Evolutionary conservation across 2,329 filamentous ascomycete genomes (phyloP).

Genomic region (Diaporthe sp.): DNA sequence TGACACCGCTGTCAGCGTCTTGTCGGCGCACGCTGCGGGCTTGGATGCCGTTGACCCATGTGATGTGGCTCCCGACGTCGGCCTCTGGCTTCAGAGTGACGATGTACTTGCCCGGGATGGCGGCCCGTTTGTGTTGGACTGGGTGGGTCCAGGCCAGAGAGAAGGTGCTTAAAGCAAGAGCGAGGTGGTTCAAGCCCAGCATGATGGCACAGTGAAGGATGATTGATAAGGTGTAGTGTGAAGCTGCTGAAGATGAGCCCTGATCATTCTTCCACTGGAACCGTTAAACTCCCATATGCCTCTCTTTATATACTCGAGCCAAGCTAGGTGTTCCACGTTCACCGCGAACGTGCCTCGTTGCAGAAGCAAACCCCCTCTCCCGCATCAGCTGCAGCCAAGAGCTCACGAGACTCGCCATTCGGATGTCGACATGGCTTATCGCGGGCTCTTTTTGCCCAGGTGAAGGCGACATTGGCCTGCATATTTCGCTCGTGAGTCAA

Average conservation of each 20-base stretch:
- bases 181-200: constrained; percentile 28
- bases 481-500: constrained; percentile 29
- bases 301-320: constrained; percentile 18
- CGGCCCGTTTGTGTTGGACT: constrained; percentile 6
- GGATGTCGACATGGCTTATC: constrained; percentile 32
- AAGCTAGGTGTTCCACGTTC: background rate
- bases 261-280: too few species aligned
- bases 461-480: constrained; percentile 27
- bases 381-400: constrained; percentile 23
- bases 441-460: background rate
- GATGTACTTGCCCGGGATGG: constrained; percentile 33
- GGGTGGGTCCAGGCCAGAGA: constrained; percentile 15
- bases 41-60: constrained; percentile 31
- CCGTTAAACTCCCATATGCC: background rate
- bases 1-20: constrained; percentile 20
- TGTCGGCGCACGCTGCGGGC: constrained; percentile 23
- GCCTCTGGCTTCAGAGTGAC: constrained; percentile 29
- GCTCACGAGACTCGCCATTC: constrained; percentile 27
- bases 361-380: constrained; percentile 15
- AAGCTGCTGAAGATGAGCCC: background rate
- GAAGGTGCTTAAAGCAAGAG: constrained; percentile 13
- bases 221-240: background rate
- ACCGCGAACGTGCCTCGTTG: background rate
- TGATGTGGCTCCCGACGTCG: constrained; percentile 9
- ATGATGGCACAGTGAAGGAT: background rate